Evolutionary conservation across 164 flowering plant genomes (phyloP), one percentile per base, ranked within the genome.

Genomic region (Magnolia changhungtana): DNA sequence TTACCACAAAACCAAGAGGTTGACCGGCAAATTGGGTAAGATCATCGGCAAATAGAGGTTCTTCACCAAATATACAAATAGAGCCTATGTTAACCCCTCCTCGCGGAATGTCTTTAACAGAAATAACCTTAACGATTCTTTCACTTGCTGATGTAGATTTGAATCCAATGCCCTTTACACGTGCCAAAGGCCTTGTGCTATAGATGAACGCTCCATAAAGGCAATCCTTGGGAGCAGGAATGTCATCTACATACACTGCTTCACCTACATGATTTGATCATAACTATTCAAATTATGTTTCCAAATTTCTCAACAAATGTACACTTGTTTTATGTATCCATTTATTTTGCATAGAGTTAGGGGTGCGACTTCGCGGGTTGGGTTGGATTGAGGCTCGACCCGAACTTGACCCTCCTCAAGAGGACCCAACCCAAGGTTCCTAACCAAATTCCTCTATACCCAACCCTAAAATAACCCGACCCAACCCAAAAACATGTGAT

Each of bases 241-340:
- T 90, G 82, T 95, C 98, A 84, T 95, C 98, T 67, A 95, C 96
- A 82, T 67, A 95, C 7, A 92, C 86, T 68, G 98, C 98, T 84
- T 95, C 98, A 78, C 98, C 98, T 95, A 72, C 70, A 83, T 24
- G 75, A 76, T 27, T 27, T 73, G 64, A 71, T 21, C 52, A 18
- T 21, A 50, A 65, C 49, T 1, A 4, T 18, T 66, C 69, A 66
- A 66, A 24, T 11, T 14, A 8, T 66, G 69, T 11, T 66, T 13
- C 21, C 21, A 18, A 21, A 63, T 63, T 7, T 63, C 65, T 63
- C 21, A 21, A 63, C 20, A n/a, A 63, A 16, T 63, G 45, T 37
- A 37, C 45, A 37, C 45, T 37, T 37, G 45, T 37, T 37, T 37
- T 37, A 37, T 37, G 45, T 37, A 37, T 37, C 45, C 45, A 37